Conservation (phyloP, 108 stramenopile species). For the Pseudonitzschia pungens region DNA sequence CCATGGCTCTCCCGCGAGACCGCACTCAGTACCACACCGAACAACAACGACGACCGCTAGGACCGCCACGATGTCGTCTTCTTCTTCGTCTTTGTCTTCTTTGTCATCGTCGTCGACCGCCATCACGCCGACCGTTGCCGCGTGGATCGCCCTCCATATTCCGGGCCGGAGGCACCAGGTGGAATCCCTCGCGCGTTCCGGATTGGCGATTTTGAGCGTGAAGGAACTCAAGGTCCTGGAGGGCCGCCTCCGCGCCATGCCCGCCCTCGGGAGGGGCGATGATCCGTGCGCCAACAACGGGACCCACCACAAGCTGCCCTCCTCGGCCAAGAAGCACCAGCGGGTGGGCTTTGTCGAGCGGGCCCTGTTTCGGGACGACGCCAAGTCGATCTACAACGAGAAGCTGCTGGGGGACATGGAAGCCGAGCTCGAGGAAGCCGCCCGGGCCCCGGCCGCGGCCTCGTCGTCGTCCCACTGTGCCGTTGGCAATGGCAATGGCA, state of each 20-base stretch:
- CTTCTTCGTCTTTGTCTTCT: too few species aligned
- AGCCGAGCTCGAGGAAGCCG: not conserved
- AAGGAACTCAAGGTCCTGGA: not conserved
- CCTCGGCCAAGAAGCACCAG: constrained; percentile 12
- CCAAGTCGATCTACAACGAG: not conserved
- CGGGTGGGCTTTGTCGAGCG: not conserved
- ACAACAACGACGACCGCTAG: too few species aligned
- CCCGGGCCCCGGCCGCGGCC: too few species aligned
- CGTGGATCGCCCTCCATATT: not conserved
- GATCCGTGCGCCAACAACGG: not conserved
- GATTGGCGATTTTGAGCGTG: not conserved
- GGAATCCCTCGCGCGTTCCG: not conserved
- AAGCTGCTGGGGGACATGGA: not conserved
- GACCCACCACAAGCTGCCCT: not conserved
- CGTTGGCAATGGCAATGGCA: too few species aligned
- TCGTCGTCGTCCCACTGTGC: too few species aligned
- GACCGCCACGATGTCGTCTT: too few species aligned
- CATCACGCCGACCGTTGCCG: not conserved
- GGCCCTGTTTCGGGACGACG: not conserved
- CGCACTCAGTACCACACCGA: too few species aligned
- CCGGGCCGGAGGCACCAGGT: too few species aligned
- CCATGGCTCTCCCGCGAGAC: too few species aligned
- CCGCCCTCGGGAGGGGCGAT: not conserved
- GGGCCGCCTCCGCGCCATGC: not conserved
- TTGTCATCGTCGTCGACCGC: not conserved